Conservation (phyloP, 257 asterid species). For the Capsicum baccatum region DNA sequence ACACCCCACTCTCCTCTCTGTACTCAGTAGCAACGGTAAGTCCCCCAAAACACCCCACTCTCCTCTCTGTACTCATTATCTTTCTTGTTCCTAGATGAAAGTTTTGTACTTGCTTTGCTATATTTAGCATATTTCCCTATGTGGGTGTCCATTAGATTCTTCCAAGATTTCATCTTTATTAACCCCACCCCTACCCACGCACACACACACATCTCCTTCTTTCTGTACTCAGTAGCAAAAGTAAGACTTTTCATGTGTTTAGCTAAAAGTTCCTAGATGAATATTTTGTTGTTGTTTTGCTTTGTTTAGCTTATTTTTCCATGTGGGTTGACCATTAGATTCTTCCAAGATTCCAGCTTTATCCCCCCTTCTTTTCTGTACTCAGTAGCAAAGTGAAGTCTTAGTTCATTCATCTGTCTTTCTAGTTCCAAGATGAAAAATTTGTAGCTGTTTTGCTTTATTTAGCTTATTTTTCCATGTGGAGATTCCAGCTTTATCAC, state of each 20-base stretch:
- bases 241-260: no score
- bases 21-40: conserved; percentile 35
- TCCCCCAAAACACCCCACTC: neutral
- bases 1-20: conserved; percentile 22
- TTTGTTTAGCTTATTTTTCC: no score
- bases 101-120: neutral
- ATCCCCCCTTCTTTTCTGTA: conserved; percentile 9
- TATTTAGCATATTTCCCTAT: neutral
- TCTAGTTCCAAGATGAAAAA: neutral
- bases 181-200: no score
- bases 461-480: conserved; percentile 2
- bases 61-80: neutral
- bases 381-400: conserved; percentile 19
- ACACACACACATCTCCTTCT: no score
- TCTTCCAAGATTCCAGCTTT: no score
- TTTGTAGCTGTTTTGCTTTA: neutral
- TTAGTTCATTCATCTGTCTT: neutral
- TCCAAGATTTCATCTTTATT: no score
- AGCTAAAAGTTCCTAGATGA: no score
- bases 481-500: no score
- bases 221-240: no score
- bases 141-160: neutral
- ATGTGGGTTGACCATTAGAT: no score
- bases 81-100: neutral
- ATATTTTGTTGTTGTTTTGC: no score